Conservation (phyloP, 164 flowering plant species). For the Houttuynia cordata region DNA sequence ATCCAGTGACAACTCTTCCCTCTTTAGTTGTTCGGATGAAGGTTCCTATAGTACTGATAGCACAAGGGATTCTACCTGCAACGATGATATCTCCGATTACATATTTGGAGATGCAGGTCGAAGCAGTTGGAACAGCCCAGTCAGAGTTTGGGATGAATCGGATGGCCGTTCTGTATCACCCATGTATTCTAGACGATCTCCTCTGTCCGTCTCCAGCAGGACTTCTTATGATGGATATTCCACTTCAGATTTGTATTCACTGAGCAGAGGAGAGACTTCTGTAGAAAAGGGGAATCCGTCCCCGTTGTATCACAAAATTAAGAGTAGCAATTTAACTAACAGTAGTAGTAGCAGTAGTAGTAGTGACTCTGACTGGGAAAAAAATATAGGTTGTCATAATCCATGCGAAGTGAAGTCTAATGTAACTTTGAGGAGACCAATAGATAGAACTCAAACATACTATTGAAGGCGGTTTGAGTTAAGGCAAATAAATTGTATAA, state of each 20-base stretch:
- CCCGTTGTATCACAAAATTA: not conserved
- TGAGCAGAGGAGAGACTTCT: not conserved
- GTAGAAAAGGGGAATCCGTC: not conserved
- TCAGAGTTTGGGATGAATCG: constrained; percentile 32
- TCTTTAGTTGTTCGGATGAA: constrained; percentile 75
- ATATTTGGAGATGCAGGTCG: constrained; percentile 39
- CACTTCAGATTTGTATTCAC: not conserved
- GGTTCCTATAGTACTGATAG: constrained; percentile 76
- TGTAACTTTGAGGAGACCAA: constrained; percentile 6
- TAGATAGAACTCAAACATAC: constrained; percentile 4
- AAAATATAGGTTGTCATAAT: not conserved
- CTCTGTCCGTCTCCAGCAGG: constrained; percentile 4
- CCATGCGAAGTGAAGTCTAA: not conserved
- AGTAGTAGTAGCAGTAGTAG: constrained; percentile 2
- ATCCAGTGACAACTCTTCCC: constrained; percentile 67
- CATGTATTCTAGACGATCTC: constrained; percentile 1
- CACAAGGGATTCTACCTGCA: constrained; percentile 56
- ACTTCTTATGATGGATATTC: not conserved
- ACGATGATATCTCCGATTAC: constrained; percentile 59
- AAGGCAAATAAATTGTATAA: constrained; percentile 1
- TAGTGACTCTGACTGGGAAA: constrained; percentile 4
- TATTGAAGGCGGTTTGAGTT: constrained; percentile 1
- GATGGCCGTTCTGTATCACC: constrained; percentile 16
- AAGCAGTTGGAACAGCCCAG: constrained; percentile 27
- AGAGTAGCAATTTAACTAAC: constrained; percentile 1